Percentiles rank a stretch among this genome's conserved stretches.
Conservation (phyloP, 148 eudicot genomes). For the Rhododendron ferrugineum region DNA sequence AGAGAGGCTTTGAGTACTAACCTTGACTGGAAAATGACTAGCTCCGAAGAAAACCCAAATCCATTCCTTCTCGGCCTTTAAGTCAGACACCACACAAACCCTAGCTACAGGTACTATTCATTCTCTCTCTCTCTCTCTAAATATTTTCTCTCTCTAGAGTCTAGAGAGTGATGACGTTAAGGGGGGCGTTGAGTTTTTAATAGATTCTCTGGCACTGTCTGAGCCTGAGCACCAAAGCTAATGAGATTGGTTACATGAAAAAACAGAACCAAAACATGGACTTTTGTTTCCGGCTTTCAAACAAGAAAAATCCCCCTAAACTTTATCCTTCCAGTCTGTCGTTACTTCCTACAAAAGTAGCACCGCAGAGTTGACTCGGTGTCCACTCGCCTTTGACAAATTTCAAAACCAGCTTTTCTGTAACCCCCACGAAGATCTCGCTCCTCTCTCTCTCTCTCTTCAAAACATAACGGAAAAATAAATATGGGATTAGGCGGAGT, state of each 20-base stretch:
- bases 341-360: constrained; percentile 2
- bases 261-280: constrained; percentile 12
- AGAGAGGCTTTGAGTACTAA: background rate
- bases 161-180: background rate
- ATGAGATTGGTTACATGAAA: constrained; percentile 15
- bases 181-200: constrained; percentile 24
- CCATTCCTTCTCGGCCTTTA: background rate
- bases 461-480: constrained; percentile 18
- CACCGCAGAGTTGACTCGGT: constrained; percentile 13
- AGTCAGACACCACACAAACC: constrained; percentile 1
- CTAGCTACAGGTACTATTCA: background rate
- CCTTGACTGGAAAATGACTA: constrained; percentile 8
- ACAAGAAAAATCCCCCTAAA: background rate
- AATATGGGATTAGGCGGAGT: background rate
- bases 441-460: background rate
- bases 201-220: constrained; percentile 23
- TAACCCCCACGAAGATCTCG: constrained; percentile 20
- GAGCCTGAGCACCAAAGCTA: constrained; percentile 10
- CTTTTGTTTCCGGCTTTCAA: constrained; percentile 17
- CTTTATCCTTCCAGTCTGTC: constrained; percentile 18
- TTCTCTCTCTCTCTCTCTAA: constrained; percentile 16
- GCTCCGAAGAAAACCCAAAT: constrained; percentile 8
- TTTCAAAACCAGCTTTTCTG: constrained; percentile 3
- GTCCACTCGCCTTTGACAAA: constrained; percentile 16
- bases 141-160: background rate